These are phyloP conservation scores for Collybia sordida DNA, from an alignment of 768 basidiomycete genomes.

Conservation along the genomic window DNA sequence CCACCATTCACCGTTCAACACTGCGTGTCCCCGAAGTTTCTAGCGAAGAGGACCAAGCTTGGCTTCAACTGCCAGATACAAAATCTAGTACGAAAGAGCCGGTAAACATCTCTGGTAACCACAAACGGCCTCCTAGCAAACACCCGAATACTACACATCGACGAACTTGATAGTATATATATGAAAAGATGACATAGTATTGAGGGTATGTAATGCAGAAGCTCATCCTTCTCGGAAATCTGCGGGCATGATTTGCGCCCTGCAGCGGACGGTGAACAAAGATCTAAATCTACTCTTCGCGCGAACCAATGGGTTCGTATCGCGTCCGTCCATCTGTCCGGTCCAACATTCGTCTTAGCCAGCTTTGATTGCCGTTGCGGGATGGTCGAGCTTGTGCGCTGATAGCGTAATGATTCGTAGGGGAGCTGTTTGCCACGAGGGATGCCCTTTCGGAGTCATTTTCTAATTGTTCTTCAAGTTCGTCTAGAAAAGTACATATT, in stretches of 20 bases:
- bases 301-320: slow-evolving; percentile 26
- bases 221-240: background rate
- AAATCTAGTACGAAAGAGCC: background rate
- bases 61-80: slow-evolving; percentile 26
- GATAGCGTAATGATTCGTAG: slow-evolving; percentile 36
- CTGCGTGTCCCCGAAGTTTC: slow-evolving; percentile 28
- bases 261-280: background rate
- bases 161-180: no score
- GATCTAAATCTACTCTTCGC: slow-evolving; percentile 7
- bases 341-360: slow-evolving; percentile 52
- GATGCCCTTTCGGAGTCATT: slow-evolving; percentile 64
- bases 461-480: slow-evolving; percentile 60
- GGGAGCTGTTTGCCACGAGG: slow-evolving; percentile 39
- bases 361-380: slow-evolving; percentile 29
- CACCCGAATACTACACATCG: no score
- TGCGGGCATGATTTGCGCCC: background rate
- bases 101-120: no score
- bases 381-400: slow-evolving; percentile 21
- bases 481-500: slow-evolving; percentile 16
- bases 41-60: slow-evolving; percentile 25
- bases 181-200: no score
- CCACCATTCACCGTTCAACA: slow-evolving; percentile 18
- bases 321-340: slow-evolving; percentile 24
- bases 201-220: no score
- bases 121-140: no score